Conservation (phyloP, 257 asterid species). For the Solanum rostratum region DNA sequence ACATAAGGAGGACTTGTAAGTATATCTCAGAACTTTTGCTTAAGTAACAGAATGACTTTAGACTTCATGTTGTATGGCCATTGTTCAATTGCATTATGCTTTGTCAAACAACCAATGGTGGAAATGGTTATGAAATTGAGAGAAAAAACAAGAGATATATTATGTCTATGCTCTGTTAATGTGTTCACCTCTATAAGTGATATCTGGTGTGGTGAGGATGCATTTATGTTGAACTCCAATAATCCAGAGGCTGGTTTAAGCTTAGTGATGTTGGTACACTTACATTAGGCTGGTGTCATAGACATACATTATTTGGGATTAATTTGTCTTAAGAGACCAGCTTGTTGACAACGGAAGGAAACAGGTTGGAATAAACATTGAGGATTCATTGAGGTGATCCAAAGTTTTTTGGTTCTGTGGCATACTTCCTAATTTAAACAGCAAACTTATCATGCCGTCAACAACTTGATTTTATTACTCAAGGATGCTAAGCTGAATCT, state of each 20-base stretch:
- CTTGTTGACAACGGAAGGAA: neutral
- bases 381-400: neutral
- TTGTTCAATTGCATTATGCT: neutral
- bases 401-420: neutral
- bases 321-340: neutral
- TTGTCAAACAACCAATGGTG: neutral
- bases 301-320: neutral
- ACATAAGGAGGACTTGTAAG: neutral
- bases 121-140: neutral
- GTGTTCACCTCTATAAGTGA: neutral
- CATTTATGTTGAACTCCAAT: neutral
- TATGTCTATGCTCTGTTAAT: neutral
- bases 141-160: neutral
- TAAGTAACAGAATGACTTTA: neutral
- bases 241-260: neutral
- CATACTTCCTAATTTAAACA: neutral
- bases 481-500: neutral
- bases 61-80: neutral
- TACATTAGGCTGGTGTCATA: neutral
- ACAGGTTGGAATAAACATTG: neutral
- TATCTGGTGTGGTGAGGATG: neutral
- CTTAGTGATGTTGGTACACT: neutral
- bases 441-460: neutral
- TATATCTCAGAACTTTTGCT: neutral
- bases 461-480: neutral